A percentile compares a stretch with the other conserved stretches of the same genome.
These are phyloP conservation scores for Fusarium sp. DNA, from an alignment of 2,329 filamentous ascomycete genomes.

Conservation along the genomic window DNA sequence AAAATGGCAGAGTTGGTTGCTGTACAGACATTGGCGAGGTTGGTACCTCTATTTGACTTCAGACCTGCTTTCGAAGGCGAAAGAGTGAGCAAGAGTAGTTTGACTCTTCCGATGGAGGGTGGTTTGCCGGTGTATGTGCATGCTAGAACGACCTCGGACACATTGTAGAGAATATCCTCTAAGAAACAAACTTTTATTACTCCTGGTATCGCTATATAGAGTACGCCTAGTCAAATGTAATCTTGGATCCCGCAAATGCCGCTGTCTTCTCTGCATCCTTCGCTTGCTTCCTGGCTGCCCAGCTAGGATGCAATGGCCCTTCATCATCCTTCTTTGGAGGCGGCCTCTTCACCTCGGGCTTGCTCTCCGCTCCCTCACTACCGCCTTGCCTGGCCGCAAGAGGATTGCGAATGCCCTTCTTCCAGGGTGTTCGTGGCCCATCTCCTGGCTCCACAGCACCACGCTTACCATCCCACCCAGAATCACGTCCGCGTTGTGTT, in stretches of 20 bases:
- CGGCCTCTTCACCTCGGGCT: constrained; percentile 25
- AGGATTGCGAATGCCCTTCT: constrained; percentile 59
- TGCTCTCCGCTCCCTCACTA: not conserved
- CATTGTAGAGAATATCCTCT: not conserved
- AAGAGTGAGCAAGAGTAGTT: constrained; percentile 67
- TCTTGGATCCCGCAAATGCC: constrained; percentile 66
- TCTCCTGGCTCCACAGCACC: constrained; percentile 62
- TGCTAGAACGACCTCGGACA: not conserved
- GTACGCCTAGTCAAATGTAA: constrained; percentile 63
- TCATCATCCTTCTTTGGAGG: constrained; percentile 58
- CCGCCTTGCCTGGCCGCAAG: constrained; percentile 35
- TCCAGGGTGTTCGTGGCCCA: constrained; percentile 60
- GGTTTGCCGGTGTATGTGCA: constrained; percentile 59
- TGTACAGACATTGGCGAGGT: constrained; percentile 63
- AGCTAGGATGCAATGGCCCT: constrained; percentile 70
- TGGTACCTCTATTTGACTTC: constrained; percentile 64
- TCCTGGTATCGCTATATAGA: constrained; percentile 34
- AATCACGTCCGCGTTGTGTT: constrained; percentile 53
- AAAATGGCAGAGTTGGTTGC: constrained; percentile 72
- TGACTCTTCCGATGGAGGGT: constrained; percentile 72
- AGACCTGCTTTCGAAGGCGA: constrained; percentile 55
- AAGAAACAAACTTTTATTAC: constrained; percentile 30
- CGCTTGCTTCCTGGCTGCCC: constrained; percentile 71
- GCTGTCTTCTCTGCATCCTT: constrained; percentile 66
- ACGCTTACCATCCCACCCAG: constrained; percentile 68